Evolutionary conservation across 164 flowering plant species (phyloP).

Genomic region (Stephania yunnanensis): DNA sequence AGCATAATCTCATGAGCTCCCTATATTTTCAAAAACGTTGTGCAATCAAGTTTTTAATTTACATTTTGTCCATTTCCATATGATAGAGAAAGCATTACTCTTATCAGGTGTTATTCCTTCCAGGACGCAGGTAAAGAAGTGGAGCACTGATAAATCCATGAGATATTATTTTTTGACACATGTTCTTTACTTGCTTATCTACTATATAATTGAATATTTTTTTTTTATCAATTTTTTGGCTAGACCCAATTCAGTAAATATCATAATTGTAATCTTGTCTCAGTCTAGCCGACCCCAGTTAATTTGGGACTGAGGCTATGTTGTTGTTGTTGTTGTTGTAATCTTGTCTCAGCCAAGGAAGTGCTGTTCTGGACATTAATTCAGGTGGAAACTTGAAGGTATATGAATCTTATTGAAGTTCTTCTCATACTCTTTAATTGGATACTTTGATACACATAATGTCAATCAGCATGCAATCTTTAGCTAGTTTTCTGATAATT

Average conservation of each 20-base stretch:
- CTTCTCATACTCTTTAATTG: not conserved
- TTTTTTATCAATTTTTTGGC: not conserved
- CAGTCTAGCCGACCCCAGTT: too few species aligned
- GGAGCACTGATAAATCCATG: too few species aligned
- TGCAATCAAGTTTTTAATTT: not conserved
- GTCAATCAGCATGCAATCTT: not conserved
- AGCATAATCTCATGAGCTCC: not conserved
- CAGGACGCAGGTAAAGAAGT: too few species aligned
- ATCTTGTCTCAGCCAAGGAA: slow-evolving; percentile 72
- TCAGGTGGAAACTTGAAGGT: slow-evolving; percentile 93
- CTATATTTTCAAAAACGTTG: not conserved
- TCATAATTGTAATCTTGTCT: slow-evolving; percentile 18
- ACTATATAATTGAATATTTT: not conserved
- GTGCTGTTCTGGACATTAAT: slow-evolving; percentile 69
- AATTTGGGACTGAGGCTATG: too few species aligned
- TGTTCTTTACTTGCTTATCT: not conserved
- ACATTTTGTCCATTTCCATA: not conserved
- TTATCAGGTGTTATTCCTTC: too few species aligned
- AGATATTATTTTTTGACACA: too few species aligned
- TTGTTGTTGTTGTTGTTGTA: too few species aligned
- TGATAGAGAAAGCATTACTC: not conserved
- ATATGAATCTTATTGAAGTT: slow-evolving; percentile 22
- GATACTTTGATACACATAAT: not conserved
- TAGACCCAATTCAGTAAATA: slow-evolving; percentile 8
- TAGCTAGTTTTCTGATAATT: not conserved